phyloP scores from a whole-genome alignment of 2,329 filamentous ascomycete genomes.

The Talaromyces marneffei region DNA sequence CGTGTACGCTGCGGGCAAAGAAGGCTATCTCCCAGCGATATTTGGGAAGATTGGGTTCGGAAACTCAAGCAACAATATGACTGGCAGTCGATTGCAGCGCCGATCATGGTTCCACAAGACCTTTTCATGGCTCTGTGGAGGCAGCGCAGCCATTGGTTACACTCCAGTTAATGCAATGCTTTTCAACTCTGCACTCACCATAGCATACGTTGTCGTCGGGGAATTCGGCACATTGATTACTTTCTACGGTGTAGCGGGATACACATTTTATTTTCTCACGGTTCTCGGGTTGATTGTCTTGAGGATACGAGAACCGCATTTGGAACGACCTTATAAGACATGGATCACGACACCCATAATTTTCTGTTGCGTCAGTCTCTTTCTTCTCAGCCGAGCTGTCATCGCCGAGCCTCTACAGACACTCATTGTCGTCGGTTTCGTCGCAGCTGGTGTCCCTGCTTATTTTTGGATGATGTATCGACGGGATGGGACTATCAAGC shows the following conservation, averaged over 20 bases:
- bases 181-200: conserved; percentile 70
- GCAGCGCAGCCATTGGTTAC: conserved; percentile 76
- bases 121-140: conserved; percentile 61
- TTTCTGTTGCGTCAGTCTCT: conserved; percentile 95
- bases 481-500: conserved; percentile 44
- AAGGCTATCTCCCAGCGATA: conserved; percentile 80
- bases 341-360: conserved; percentile 98
- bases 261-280: conserved; percentile 94
- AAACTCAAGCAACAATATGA: conserved; percentile 21
- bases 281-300: conserved; percentile 90
- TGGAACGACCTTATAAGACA: conserved; percentile 87
- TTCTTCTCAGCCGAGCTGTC: conserved; percentile 79
- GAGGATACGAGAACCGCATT: conserved; percentile 74
- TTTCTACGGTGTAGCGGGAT: conserved; percentile 95
- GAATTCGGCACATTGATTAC: conserved; percentile 89
- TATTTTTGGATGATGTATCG: conserved; percentile 81
- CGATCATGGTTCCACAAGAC: conserved; percentile 54
- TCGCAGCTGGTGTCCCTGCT: conserved; percentile 74
- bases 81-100: conserved; percentile 33
- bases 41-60: conserved; percentile 78
- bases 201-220: conserved; percentile 73
- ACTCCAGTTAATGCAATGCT: conserved; percentile 90
- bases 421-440: conserved; percentile 76
- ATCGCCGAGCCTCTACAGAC: conserved; percentile 91
- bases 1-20: conserved; percentile 89